Evolutionary conservation across 2,329 filamentous ascomycete species (phyloP).

Genomic region (Diaporthe vexans): DNA sequence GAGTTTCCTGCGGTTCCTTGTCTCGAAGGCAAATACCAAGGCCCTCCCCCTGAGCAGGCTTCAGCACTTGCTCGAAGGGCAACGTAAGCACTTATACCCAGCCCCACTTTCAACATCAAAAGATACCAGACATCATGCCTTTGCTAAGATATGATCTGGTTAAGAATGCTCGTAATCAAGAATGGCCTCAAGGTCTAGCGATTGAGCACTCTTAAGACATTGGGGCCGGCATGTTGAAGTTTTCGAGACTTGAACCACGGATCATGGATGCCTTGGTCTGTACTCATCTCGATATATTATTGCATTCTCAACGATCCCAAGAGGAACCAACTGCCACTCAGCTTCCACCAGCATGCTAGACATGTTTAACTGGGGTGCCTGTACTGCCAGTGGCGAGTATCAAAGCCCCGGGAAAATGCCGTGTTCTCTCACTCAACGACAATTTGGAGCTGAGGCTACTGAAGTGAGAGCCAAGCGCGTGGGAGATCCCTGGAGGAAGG

Average conservation of each 20-base stretch:
- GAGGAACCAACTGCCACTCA: too few relatives aligned
- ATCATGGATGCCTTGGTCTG: too few relatives aligned
- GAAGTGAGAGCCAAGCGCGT: not conserved
- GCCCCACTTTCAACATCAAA: not conserved
- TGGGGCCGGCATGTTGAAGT: not conserved
- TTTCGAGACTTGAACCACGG: not conserved
- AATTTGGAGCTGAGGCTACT: too few relatives aligned
- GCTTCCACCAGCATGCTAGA: not conserved
- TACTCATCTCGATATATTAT: not conserved
- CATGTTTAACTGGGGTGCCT: too few relatives aligned
- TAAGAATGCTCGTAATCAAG: too few relatives aligned
- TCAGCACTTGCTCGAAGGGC: not conserved
- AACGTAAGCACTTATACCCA: not conserved
- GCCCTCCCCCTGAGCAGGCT: not conserved
- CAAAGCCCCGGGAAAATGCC: not conserved
- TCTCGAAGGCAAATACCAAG: not conserved
- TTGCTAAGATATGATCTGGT: not conserved
- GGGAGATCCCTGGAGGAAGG: too few relatives aligned
- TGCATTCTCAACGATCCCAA: not conserved
- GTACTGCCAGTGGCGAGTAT: not conserved
- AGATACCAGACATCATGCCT: not conserved
- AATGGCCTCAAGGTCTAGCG: not conserved
- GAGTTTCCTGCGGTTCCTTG: not conserved
- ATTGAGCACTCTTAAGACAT: not conserved
- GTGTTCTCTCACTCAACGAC: not conserved